Evolutionary conservation across 352 stramenopile genomes (phyloP).

Genomic region (Achlya hypogyna): DNA sequence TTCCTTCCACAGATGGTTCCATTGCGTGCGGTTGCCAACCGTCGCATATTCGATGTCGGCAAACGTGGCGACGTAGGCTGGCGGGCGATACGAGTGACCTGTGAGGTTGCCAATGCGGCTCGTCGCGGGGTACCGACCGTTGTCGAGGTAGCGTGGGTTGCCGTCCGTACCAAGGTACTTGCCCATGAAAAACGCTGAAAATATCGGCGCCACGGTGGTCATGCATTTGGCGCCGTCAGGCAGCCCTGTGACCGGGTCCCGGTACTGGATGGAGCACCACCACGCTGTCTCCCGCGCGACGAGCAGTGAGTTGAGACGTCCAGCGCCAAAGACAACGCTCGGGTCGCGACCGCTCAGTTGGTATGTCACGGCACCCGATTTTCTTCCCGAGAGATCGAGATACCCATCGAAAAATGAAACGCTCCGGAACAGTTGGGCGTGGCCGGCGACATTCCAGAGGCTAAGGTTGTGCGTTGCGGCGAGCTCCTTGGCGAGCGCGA

Average conservation of each 20-base stretch:
- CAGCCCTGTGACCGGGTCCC: not conserved
- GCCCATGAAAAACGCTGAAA: not conserved
- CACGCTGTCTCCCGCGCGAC: not conserved
- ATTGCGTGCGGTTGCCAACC: not conserved
- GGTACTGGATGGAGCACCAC: conserved; percentile 1
- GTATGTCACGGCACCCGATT: not conserved
- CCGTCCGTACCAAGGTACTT: not conserved
- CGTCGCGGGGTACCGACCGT: not conserved
- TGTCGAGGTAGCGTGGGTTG: not conserved
- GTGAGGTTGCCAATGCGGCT: not conserved
- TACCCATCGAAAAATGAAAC: not conserved
- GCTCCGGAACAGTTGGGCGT: not conserved
- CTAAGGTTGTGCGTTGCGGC: not conserved
- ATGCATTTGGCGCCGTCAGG: not conserved
- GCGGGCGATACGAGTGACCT: not conserved
- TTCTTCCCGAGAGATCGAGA: not conserved
- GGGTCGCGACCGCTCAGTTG: not conserved
- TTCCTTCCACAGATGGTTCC: not conserved
- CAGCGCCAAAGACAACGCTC: not conserved
- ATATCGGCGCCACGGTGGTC: not conserved
- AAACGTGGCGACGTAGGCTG: not conserved
- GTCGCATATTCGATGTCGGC: not conserved
- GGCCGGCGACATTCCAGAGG: not conserved
- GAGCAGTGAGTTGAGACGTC: not conserved
- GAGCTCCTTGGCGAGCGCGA: not conserved